These are phyloP conservation scores for Microthlaspi erraticum DNA, from an alignment of 345 rosid species.

Conservation along the genomic window DNA sequence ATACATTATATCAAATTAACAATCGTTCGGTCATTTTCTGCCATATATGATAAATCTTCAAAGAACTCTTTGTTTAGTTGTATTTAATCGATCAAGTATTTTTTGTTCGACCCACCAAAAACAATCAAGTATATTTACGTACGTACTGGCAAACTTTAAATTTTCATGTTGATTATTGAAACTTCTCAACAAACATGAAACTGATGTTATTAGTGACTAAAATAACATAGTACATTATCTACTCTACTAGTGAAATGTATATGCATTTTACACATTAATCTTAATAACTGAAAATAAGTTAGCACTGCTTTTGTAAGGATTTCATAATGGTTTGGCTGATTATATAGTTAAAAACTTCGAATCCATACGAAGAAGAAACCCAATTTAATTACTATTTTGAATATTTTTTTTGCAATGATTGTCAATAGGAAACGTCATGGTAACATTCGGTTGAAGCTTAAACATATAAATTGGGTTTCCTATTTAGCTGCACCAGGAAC, in stretches of 20 bases:
- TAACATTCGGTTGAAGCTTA: slow-evolving; percentile 3
- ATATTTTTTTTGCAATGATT: neutral
- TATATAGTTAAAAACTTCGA: too few species aligned
- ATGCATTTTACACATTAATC: too few species aligned
- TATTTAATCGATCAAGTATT: neutral
- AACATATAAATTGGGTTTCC: too few species aligned
- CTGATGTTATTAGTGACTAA: neutral
- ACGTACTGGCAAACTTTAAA: neutral
- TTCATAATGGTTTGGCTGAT: neutral
- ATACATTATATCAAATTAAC: neutral
- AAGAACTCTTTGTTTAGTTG: neutral
- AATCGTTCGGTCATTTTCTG: neutral
- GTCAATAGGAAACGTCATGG: neutral
- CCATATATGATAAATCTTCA: neutral
- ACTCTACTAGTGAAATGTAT: too few species aligned
- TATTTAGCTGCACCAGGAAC: neutral
- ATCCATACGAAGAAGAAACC: too few species aligned
- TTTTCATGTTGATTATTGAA: slow-evolving; percentile 1
- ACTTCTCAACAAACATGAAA: neutral
- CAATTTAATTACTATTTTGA: too few species aligned
- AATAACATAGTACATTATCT: too few species aligned
- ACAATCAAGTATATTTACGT: too few species aligned
- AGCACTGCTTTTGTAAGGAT: neutral
- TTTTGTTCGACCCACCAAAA: neutral
- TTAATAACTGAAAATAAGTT: neutral